Evolutionary conservation across 331 rosid species (phyloP).

Genomic region (Acacia pycnantha): DNA sequence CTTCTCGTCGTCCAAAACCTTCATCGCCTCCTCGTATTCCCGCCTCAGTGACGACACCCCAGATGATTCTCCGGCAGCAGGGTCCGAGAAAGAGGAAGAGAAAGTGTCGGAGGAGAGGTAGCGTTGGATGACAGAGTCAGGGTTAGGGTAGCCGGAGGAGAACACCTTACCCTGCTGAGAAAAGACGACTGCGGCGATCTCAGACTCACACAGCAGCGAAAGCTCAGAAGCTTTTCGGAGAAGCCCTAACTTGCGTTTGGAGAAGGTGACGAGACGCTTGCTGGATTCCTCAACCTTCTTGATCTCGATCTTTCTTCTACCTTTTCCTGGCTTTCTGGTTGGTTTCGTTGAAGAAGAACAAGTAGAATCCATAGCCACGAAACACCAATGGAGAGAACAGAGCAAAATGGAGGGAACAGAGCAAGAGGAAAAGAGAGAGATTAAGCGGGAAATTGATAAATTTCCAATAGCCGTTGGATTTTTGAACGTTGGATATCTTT

Average conservation of each 20-base stretch:
- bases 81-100: too few relatives aligned
- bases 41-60: not conserved
- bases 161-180: conserved; percentile 36
- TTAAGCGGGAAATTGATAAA: too few relatives aligned
- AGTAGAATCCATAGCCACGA: not conserved
- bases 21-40: not conserved
- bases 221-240: conserved; percentile 44
- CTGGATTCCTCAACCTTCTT: not conserved
- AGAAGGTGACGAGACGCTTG: conserved; percentile 35
- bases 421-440: too few relatives aligned
- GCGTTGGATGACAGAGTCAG: conserved; percentile 21
- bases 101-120: not conserved
- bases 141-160: conserved; percentile 32
- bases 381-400: too few relatives aligned
- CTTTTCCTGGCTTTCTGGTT: not conserved
- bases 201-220: conserved; percentile 27
- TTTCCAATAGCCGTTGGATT: too few relatives aligned
- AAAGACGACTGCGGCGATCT: conserved; percentile 29
- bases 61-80: not conserved
- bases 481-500: too few relatives aligned
- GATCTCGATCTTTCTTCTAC: not conserved
- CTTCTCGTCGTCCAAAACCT: conserved; percentile 17
- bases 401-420: too few relatives aligned
- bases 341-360: not conserved
- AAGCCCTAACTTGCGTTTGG: conserved; percentile 43